Percentiles rank a stretch among this genome's conserved stretches.
Evolutionary conservation across 208 protist genomes (phyloP).

Genomic region (Acanthamoeba castellanii): DNA sequence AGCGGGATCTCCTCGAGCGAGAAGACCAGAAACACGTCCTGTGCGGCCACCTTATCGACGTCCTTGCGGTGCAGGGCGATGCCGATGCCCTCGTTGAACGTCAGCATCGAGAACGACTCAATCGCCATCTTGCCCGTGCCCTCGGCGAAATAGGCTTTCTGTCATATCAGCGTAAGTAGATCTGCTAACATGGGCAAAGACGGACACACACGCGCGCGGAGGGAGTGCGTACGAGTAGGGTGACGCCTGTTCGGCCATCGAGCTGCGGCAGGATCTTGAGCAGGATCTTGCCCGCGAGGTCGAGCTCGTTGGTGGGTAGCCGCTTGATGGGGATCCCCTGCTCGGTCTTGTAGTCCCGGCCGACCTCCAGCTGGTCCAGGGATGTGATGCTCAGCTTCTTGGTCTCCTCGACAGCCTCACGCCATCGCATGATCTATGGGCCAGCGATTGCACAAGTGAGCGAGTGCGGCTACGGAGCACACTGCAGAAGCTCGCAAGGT

Average conservation of each 20-base stretch:
- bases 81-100: constrained; percentile 4
- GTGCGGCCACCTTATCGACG: not conserved
- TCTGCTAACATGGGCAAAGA: not conserved
- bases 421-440: constrained; percentile 23
- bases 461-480: not conserved
- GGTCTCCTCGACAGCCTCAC: not conserved
- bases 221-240: not conserved
- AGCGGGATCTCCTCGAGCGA: constrained; percentile 24
- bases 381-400: not conserved
- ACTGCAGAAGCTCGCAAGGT: too few species aligned
- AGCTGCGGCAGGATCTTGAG: not conserved
- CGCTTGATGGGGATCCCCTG: constrained; percentile 63
- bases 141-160: constrained; percentile 38
- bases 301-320: constrained; percentile 31
- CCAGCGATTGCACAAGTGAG: not conserved
- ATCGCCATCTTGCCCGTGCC: not conserved
- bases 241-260: not conserved
- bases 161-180: not conserved
- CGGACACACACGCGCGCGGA: not conserved
- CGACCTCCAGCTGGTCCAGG: constrained; percentile 51
- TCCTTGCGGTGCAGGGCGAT: not conserved
- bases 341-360: constrained; percentile 58
- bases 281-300: constrained; percentile 52
- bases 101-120: constrained; percentile 33
- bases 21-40: not conserved